Evolutionary conservation across 768 basidiomycete species (phyloP).

Genomic region (Trametes gibbosa): DNA sequence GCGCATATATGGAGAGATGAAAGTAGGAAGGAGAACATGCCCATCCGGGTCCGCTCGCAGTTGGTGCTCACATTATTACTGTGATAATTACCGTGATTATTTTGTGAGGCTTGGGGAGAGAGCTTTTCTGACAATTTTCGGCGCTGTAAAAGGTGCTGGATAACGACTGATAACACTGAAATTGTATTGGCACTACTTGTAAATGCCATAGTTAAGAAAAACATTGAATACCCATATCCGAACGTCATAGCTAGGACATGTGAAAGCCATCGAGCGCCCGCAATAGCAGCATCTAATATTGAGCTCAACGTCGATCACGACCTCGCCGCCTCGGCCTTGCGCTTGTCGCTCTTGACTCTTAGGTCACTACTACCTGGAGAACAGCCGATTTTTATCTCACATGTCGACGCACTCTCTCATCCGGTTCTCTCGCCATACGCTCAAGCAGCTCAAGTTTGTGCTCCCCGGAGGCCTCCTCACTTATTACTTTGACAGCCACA

Average conservation of each 20-base stretch:
- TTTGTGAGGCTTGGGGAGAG: too few species aligned
- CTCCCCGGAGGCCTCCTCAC: conserved; percentile 66
- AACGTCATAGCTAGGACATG: neutral
- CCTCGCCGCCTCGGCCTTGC: neutral
- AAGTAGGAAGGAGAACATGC: neutral
- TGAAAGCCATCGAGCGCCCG: neutral
- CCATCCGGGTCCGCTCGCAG: neutral
- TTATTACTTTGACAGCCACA: conserved; percentile 56
- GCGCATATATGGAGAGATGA: conserved; percentile 15
- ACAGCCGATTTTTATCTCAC: neutral
- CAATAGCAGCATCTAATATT: too few species aligned
- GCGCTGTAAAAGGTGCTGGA: too few species aligned
- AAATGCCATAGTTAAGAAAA: too few species aligned
- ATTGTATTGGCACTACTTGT: too few species aligned
- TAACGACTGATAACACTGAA: too few species aligned
- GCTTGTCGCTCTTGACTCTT: neutral
- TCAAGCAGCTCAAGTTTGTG: conserved; percentile 72
- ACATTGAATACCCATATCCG: too few species aligned
- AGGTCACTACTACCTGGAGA: neutral
- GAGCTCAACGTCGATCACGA: conserved; percentile 10
- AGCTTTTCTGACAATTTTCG: too few species aligned
- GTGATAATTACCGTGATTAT: neutral
- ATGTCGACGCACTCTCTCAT: conserved; percentile 24
- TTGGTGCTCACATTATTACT: neutral
- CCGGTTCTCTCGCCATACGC: conserved; percentile 46